Percentiles rank a stretch among this genome's conserved stretches.
These are phyloP conservation scores for Ascocoryne sarcoides DNA, from an alignment of 2,329 filamentous ascomycete genomes.

Conservation along the genomic window DNA sequence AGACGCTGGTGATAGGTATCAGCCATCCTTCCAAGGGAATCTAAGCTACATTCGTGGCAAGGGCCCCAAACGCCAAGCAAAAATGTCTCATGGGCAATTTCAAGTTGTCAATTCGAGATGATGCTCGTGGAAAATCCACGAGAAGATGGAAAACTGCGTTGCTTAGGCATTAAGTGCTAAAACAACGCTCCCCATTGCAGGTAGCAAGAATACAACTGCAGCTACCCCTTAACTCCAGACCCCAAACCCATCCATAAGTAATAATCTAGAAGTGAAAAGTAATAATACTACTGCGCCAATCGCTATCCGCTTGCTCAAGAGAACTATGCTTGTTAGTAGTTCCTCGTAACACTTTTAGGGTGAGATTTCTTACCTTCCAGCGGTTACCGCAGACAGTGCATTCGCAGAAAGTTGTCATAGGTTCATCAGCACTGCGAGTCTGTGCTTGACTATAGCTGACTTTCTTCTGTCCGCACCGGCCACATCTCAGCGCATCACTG, in stretches of 20 bases:
- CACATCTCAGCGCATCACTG: slow-evolving; percentile 77
- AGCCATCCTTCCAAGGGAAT: too few species aligned
- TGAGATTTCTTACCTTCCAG: slow-evolving; percentile 52
- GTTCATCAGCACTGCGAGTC: slow-evolving; percentile 91
- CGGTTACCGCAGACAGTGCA: slow-evolving; percentile 61
- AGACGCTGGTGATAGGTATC: too few species aligned
- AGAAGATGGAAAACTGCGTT: too few species aligned
- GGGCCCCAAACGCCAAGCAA: too few species aligned
- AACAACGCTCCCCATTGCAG: too few species aligned
- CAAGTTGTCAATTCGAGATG: too few species aligned
- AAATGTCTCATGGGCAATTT: too few species aligned
- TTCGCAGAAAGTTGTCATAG: slow-evolving; percentile 71
- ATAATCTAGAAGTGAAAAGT: slow-evolving; percentile 12
- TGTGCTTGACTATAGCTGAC: slow-evolving; percentile 96
- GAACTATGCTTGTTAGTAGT: slow-evolving; percentile 23
- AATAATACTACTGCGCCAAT: slow-evolving; percentile 13
- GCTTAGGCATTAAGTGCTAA: too few species aligned
- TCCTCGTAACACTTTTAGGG: not conserved
- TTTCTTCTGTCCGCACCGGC: slow-evolving; percentile 87
- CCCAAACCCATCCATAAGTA: slow-evolving; percentile 26
- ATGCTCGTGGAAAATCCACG: too few species aligned
- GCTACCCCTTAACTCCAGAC: slow-evolving; percentile 2
- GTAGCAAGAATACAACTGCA: too few species aligned
- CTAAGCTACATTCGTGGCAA: too few species aligned
- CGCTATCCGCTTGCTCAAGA: slow-evolving; percentile 18